phyloP scores from a whole-genome alignment of 768 basidiomycete species.

The Auriscalpium vulgare region DNA sequence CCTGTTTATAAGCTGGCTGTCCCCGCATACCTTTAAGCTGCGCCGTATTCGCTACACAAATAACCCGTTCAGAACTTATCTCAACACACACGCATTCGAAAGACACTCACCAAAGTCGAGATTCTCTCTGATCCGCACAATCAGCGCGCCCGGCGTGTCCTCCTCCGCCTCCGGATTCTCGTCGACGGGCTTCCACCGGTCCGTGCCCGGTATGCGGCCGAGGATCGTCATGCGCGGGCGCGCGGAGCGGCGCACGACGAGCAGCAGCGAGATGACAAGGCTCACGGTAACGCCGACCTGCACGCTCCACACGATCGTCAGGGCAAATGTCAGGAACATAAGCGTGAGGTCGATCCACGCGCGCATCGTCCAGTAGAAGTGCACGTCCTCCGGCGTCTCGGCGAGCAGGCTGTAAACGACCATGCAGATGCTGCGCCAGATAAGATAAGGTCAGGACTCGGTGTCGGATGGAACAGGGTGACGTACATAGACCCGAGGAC shows the following conservation, averaged over 20 bases:
- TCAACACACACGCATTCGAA: background rate
- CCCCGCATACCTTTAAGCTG: conserved; percentile 69
- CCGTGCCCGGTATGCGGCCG: conserved; percentile 82
- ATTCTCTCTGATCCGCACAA: conserved; percentile 84
- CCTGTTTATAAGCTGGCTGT: background rate
- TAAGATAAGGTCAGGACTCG: background rate
- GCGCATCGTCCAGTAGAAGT: conserved; percentile 84
- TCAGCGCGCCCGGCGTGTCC: conserved; percentile 72
- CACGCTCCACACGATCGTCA: conserved; percentile 84
- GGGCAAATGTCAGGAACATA: conserved; percentile 81
- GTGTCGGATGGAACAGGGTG: conserved; percentile 4
- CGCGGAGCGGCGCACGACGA: conserved; percentile 87
- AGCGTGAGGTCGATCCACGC: conserved; percentile 89
- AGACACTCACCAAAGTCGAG: conserved; percentile 73
- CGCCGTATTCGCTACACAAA: conserved; percentile 74
- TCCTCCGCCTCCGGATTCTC: conserved; percentile 83
- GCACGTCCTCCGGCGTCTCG: conserved; percentile 82
- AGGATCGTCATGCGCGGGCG: conserved; percentile 87
- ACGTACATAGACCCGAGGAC: conserved; percentile 83
- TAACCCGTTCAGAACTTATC: background rate
- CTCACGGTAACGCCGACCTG: conserved; percentile 91
- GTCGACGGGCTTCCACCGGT: conserved; percentile 84
- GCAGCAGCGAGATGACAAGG: conserved; percentile 76
- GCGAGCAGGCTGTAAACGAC: conserved; percentile 79
- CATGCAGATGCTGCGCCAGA: conserved; percentile 55